These are phyloP conservation scores for Fusarium sp. DNA, from an alignment of 2,329 filamentous ascomycete genomes.

Conservation along the genomic window DNA sequence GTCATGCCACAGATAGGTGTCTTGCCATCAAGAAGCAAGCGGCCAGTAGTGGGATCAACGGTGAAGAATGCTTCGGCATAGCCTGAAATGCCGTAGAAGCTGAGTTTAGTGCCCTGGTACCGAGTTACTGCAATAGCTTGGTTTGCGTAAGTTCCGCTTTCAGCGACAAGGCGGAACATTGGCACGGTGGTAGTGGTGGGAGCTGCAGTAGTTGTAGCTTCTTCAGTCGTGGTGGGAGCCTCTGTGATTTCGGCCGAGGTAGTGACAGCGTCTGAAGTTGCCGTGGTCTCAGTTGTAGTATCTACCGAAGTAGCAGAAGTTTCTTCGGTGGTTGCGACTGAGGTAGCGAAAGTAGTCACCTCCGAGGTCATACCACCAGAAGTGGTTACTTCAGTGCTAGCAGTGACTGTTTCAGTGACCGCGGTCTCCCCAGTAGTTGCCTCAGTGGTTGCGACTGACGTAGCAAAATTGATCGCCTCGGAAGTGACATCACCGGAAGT, in stretches of 20 bases:
- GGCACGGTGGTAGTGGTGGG: background rate
- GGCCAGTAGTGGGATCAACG: background rate
- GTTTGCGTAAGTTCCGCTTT: background rate
- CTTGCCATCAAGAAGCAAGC: background rate
- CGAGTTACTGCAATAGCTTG: background rate
- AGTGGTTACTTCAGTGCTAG: background rate
- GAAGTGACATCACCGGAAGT: background rate
- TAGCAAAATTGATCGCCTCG: background rate
- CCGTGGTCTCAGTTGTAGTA: background rate
- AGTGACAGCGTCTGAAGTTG: background rate
- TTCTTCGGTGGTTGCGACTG: background rate
- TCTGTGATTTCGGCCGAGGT: background rate
- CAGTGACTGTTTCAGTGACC: background rate
- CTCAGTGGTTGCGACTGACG: background rate
- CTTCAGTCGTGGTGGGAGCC: background rate
- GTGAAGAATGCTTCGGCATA: background rate
- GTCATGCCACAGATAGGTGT: background rate
- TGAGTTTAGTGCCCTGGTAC: background rate
- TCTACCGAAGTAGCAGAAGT: background rate
- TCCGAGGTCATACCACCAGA: background rate
- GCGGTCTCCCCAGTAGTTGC: background rate
- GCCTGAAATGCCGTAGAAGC: background rate
- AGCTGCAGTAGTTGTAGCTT: background rate
- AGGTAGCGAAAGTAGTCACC: background rate
- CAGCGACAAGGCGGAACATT: background rate